Evolutionary conservation across 257 asterid species (phyloP), one percentile per base, ranked within the genome.

Genomic region (Rhazya stricta): DNA sequence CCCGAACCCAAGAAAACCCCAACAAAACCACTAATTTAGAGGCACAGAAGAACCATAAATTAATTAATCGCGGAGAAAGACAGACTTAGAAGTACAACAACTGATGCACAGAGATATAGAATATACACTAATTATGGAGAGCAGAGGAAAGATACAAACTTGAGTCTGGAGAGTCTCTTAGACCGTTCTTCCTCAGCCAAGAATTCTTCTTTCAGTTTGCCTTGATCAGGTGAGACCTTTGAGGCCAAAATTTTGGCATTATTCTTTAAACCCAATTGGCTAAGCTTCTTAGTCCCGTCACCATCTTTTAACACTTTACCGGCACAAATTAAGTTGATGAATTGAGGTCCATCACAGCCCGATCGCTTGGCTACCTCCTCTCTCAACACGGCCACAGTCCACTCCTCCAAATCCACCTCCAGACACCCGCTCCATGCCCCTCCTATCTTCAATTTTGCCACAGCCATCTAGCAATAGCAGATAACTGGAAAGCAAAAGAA

Each of bases 171-270:
- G 63, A 94, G 90, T 80, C 79, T 87, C 19, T 79, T 88, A 27
- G 83, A 58, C 29, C 97, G 96, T 89, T 94, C 98, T 78, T 94
- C 98, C 80, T 90, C 98, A 12, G 93, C 97, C 88, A 94, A 69
- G 39, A 91, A 90, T 61, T 88, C 96, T 1, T 90, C 91, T 53
- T 83, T 80, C 23, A 84, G 60, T 83, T 89, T 89, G 6, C 93
- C 95, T 41, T 82, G 90, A 86, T 89, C 96, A 78, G 81, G 69
- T 61, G 90, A 81, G 29, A 84, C 89, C 86, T 80, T 89, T 2
- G 96, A 78, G 45, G 95, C 97, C 87, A 94, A 83, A 83, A 94
- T 88, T 79, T 88, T 94, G 37, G 89, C 82, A 69, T 92, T 91
- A 63, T 89, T 89, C 67, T 79, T 94, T 3, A 94, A 74, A 61